Base-by-base conservation (phyloP, 352 stramenopile genomes). In the Globisporangium alternatum region DNA sequence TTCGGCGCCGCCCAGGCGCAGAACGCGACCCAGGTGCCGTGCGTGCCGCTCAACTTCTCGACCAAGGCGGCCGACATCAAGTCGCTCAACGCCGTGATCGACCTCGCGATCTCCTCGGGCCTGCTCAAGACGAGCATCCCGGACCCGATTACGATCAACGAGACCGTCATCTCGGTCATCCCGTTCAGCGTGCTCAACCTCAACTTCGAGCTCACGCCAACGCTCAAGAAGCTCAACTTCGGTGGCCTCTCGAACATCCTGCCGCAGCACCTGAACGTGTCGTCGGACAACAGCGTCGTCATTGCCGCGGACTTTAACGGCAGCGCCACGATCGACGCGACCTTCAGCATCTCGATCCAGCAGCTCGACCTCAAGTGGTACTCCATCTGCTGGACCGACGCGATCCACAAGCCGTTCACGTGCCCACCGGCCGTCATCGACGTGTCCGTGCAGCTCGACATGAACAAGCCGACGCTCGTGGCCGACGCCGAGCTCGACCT, bases 311-410 rank as follows among this genome's bases (percentile, higher is more conserved):
- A 69, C 64, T 87, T 88, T 54, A 76, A 68, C 2, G 77, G 71
- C 35, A 71, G 60, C 15, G 56, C 88, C 35, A 55, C 74, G 21
- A 28, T 84, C 17, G 51, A 75, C 53, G 75, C 62, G 44, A 78
- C 67, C 33, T 22, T 90, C 31, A 67, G 60, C 28, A 59, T 90
- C 43, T 67, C 81, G 57, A 77, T 88, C 60, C 68, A 74, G 57
- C 77, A 86, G 74, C 70, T 76, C 31, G 60, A 88, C 67, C 71
- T 83, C 63, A 78, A 81, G 60, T 90, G 81, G 78, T 88, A 77
- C 63, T 71, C 83, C 59, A 69, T 88, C 54, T 87, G 79, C 76
- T 86, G 76, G 74, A 76, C 78, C 52, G 68, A 86, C 68, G 51
- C 80, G 44, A 62, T 88, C 52, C 69, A 87, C 67, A 41, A 19